A percentile compares a stretch with the other conserved stretches of the same genome.
These are phyloP conservation scores for Pestalotiopsis sp. DNA, from an alignment of 2,329 filamentous ascomycete species.

Conservation along the genomic window DNA sequence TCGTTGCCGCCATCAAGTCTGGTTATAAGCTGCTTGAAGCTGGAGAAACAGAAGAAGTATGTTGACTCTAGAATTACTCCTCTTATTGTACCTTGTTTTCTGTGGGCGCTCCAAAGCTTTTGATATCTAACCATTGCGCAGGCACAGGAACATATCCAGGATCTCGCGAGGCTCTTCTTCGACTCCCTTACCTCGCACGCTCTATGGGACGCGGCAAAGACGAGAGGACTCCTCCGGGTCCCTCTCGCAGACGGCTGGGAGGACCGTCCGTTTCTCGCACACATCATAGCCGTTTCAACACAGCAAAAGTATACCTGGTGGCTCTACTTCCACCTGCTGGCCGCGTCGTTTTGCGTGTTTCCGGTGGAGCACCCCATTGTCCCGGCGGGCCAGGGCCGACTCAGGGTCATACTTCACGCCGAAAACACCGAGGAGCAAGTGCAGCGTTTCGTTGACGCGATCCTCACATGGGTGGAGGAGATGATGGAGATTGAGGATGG, in stretches of 20 bases:
- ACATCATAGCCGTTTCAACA: constrained; percentile 33
- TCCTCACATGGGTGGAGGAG: constrained; percentile 34
- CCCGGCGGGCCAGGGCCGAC: constrained; percentile 37
- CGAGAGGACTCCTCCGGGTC: constrained; percentile 29
- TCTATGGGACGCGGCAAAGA: constrained; percentile 23
- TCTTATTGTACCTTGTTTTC: not conserved
- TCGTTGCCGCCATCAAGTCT: constrained; percentile 39
- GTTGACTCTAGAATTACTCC: not conserved
- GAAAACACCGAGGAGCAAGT: constrained; percentile 40
- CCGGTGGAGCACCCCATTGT: constrained; percentile 42
- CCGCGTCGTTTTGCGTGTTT: constrained; percentile 22
- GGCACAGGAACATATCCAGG: constrained; percentile 23
- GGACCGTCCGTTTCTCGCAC: constrained; percentile 23
- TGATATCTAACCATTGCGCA: constrained; percentile 12
- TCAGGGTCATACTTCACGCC: constrained; percentile 43
- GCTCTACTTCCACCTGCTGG: constrained; percentile 27
- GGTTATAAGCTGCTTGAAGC: constrained; percentile 28
- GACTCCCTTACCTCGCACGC: constrained; percentile 24
- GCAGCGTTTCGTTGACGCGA: constrained; percentile 28
- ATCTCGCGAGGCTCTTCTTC: constrained; percentile 30
- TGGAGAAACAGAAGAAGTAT: constrained; percentile 37
- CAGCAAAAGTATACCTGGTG: constrained; percentile 24
- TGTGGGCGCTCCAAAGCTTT: not conserved
- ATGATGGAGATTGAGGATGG: constrained; percentile 31
- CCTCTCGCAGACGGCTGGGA: constrained; percentile 31